Evolutionary conservation across 495 filamentous ascomycete species (phyloP).

Genomic region (Penicillium roqueforti): DNA sequence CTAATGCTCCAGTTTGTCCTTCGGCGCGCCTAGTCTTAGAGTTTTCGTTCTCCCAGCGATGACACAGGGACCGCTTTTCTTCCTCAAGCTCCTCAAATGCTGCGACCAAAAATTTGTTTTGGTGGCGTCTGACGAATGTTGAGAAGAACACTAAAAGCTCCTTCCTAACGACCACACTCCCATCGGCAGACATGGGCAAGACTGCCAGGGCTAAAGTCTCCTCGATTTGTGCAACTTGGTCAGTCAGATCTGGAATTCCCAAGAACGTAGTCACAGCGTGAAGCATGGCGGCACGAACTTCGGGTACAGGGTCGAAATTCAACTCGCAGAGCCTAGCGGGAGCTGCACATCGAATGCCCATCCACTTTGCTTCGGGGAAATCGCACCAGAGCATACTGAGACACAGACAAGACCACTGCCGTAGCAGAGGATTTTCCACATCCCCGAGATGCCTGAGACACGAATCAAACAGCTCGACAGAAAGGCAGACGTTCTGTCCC

Average conservation of each 20-base stretch:
- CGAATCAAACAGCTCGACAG: slow-evolving; percentile 73
- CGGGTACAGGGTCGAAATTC: slow-evolving; percentile 84
- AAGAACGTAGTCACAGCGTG: slow-evolving; percentile 91
- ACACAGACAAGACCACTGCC: slow-evolving; percentile 96
- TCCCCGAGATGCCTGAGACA: slow-evolving; percentile 80
- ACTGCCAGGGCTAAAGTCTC: slow-evolving; percentile 80
- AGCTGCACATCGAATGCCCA: slow-evolving; percentile 78
- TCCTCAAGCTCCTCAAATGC: slow-evolving; percentile 88
- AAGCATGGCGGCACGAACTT: slow-evolving; percentile 89
- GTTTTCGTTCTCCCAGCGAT: slow-evolving; percentile 38
- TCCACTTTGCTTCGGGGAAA: slow-evolving; percentile 88
- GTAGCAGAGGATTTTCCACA: slow-evolving; percentile 76
- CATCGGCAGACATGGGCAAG: slow-evolving; percentile 83
- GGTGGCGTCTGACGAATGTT: slow-evolving; percentile 82
- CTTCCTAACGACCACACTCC: slow-evolving; percentile 86
- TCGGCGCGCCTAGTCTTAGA: slow-evolving; percentile 17
- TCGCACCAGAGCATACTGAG: slow-evolving; percentile 93
- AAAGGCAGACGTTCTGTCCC: slow-evolving; percentile 83
- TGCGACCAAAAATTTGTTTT: slow-evolving; percentile 85
- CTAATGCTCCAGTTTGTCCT: slow-evolving; percentile 9
- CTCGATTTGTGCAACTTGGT: slow-evolving; percentile 85
- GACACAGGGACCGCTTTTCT: slow-evolving; percentile 64
- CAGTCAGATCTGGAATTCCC: slow-evolving; percentile 87
- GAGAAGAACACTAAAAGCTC: slow-evolving; percentile 93
- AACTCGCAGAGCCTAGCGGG: slow-evolving; percentile 73